These are phyloP conservation scores for Malus hybrid DNA, from an alignment of 331 rosid species.

Conservation along the genomic window DNA sequence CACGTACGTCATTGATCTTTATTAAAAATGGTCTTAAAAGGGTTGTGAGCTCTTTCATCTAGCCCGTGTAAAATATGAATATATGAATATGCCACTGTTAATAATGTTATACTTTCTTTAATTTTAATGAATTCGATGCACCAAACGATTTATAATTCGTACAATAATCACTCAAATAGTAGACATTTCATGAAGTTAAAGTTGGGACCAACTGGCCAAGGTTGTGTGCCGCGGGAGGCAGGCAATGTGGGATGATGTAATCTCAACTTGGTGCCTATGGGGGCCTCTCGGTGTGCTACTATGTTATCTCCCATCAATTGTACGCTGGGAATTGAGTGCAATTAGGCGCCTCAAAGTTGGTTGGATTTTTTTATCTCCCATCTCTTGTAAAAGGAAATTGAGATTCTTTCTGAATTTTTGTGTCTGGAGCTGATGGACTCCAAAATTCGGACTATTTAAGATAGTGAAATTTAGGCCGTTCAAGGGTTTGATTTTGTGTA, in stretches of 20 bases:
- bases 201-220: not conserved
- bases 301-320: no score
- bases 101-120: not conserved
- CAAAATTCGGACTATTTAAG: no score
- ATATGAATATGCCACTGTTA: no score
- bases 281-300: not conserved
- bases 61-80: no score
- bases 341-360: constrained; percentile 11
- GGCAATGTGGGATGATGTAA: not conserved
- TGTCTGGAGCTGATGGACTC: rapidly evolving
- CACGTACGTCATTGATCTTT: no score
- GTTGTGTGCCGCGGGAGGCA: not conserved
- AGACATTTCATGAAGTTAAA: not conserved
- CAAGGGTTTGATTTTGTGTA: no score
- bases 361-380: not conserved
- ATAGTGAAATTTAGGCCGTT: no score
- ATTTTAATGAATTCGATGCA: not conserved
- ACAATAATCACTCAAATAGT: not conserved
- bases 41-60: no score
- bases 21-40: no score
- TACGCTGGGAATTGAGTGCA: no score
- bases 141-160: no score
- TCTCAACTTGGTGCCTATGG: not conserved
- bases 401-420: no score
- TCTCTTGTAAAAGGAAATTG: not conserved